Base-by-base conservation (phyloP, 2,329 filamentous ascomycete species). In the Talaromyces sp. region DNA sequence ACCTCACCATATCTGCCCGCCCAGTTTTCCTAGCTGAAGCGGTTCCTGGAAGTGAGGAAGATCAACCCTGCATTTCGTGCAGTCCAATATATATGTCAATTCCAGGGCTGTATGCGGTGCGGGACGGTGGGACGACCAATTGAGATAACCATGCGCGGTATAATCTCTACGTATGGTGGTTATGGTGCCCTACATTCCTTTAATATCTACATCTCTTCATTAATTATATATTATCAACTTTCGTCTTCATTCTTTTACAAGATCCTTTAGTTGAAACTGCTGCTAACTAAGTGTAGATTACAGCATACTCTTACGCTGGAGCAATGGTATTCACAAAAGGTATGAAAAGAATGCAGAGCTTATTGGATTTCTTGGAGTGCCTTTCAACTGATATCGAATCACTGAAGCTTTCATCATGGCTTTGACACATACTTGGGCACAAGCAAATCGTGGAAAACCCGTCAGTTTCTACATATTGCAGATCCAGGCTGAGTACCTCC, bases 1-100 rank as follows among this genome's bases (percentile, higher is more conserved):
- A 86, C 88, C 85, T 61, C 59, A 54, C 80, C 80, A 83, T 78
- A 90, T 90, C 88, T 91, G 88, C 88, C 88, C 88, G 88, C 84
- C 86, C 88, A 90, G 88, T 83, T 73, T 66, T 72, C 79, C 84
- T 88, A 86, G 82, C 88, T 90, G 88, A 88, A 83, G 77, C 88
- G 88, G 88, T 91, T 91, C 88, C 88, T 91, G 88, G 81, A 90
- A 87, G 79, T 82, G 88, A 91, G 88, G 88, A 83, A 91, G 88
- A 91, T 85, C 81, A 85, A 86, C 88, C 87, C 84, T 86, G 81
- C 84, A 83, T 81, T 82, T 82, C 78, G 69, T 76, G 70, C 78
- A 79, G 80, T 78, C 80, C 83, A 83, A 87, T 89, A 88, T 87
- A 61, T 62, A 86, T 70, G 71, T 82, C 79, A 77, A 80, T 80